Evolutionary conservation across 2,329 filamentous ascomycete species (phyloP).

Genomic region (Parascedosporium putredinis): DNA sequence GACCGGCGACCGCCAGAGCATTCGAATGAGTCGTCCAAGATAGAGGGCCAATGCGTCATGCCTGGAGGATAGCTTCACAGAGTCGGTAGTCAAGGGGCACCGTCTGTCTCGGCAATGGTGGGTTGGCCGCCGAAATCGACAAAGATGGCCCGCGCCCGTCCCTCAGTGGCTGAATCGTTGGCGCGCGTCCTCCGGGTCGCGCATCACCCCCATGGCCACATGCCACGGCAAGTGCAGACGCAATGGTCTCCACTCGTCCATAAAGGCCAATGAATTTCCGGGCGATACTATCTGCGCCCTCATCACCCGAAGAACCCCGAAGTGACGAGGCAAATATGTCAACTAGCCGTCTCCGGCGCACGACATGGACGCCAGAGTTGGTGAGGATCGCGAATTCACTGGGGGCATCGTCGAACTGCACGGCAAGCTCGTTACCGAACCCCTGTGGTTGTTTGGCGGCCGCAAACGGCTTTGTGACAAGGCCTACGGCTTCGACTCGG

Average conservation of each 20-base stretch:
- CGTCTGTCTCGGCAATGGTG: conserved; percentile 66
- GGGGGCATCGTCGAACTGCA: conserved; percentile 80
- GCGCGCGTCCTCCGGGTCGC: conserved; percentile 62
- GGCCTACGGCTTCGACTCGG: conserved; percentile 66
- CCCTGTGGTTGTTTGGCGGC: conserved; percentile 59
- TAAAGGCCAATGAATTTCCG: conserved; percentile 78
- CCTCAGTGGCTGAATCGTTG: conserved; percentile 75
- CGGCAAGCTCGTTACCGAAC: conserved; percentile 89
- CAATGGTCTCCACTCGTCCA: conserved; percentile 78
- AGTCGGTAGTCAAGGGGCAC: conserved; percentile 66
- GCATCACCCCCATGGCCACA: conserved; percentile 83
- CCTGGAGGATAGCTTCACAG: conserved; percentile 76
- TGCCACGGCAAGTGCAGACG: conserved; percentile 84
- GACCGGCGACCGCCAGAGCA: conserved; percentile 75
- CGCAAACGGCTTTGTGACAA: conserved; percentile 63
- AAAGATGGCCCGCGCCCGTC: conserved; percentile 76
- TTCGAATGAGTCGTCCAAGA: conserved; percentile 75
- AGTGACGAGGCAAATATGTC: conserved; percentile 85
- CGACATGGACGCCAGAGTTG: conserved; percentile 78
- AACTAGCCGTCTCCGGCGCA: conserved; percentile 73
- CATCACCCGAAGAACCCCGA: conserved; percentile 60
- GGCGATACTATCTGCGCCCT: conserved; percentile 72
- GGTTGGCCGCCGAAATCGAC: conserved; percentile 89
- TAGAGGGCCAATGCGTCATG: conserved; percentile 85
- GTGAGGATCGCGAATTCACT: conserved; percentile 87